Base-by-base conservation (phyloP, 805 yeast genomes). In the Candida railenensis region DNA sequence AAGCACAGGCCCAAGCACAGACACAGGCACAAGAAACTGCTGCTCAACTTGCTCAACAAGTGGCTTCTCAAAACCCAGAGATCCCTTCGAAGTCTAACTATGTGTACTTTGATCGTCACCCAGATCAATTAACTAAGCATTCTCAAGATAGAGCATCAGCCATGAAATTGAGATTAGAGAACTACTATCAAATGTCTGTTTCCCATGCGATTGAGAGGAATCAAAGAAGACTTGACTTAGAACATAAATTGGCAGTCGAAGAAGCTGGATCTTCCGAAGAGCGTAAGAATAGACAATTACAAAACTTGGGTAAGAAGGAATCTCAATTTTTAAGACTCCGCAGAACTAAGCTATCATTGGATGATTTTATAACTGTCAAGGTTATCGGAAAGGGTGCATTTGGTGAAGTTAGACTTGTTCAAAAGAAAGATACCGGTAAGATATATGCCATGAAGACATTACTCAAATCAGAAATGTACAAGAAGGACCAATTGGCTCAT, bases 371-470 rank as follows among this genome's bases (percentile, higher is more conserved):
- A 48, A 90, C 97, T 1, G 95, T 90, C 45, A 89, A 89, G 66
- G 96, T 87, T 32, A 80, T 76, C 80, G 99, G 99, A 42, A 94
- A 94, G 64, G 99, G 99, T 52, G 97, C 99, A 0, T 94, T 94
- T 71, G 99, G 99, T 51, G 97, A 90, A 61, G 99, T 94, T 32
- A 79, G 97, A 51, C 73, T 94, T 45, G 98, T 94, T 12, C 97
- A 94, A 61, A 92, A 91, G 73, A 77, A 74, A 44, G 99, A 94
- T 66, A 86, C 94, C 1, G 96, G 96, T 44, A 85, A 87, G 67
- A 91, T 87, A 32, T 90, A 83, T 71, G 96, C 96, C 42, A 94
- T 89, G 99, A 90, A 90, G 68, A 91, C 97, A 3, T 78, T 86
- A 58, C 77, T 85, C 61, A 94, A 89, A 66, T 78, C 87, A 43